Base-by-base conservation (phyloP, 208 protist species). In the Acanthamoeba quina region DNA sequence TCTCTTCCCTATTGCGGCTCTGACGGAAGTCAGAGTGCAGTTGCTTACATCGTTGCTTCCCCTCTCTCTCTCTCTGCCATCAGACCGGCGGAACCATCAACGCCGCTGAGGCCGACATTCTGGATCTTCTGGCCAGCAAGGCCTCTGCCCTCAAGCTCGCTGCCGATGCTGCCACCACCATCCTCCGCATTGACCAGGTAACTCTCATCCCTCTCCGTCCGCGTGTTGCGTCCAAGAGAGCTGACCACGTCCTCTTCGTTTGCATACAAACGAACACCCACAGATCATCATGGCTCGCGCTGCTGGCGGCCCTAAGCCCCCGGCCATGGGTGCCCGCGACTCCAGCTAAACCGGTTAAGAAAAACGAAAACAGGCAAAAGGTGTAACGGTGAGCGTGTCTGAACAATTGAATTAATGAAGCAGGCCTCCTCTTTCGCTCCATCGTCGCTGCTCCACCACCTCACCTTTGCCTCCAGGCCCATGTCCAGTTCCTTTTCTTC, bases 241-340 rank as follows among this genome's bases (percentile, higher is more conserved):
- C 66, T 86, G 13, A 37, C 26, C 41, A 4, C 21, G 24, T 19
- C 17, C 15, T n/a, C 3, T 97, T 44, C 41, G 41, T 44, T 44
- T 44, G 2, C 96, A 60, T 15, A 15, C 10, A 41, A 41, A 41
- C 54, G 2, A 21, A 97, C 41, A 44, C 98, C 41, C 98, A 94
- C 97, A 99, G 96, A 99, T 99, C 94, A 99, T 99, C 96, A 99
- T 99, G 96, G 96, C 98, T n/a, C 99, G 99, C 96, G 98, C 98
- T 92, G 99, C 99, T 17, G 99, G 99, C 82, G 99, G 99, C 41
- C 98, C 99, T 24, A 99, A 99, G 97, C 96, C 97, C 10, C 95
- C 86, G 9, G 86, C 96, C 41, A 83, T 90, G 68, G 85, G 94
- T 31, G 78, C 62, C 91, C 11, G 44, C 5, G 94, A 96, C 60